Base-by-base conservation (phyloP, 805 yeast genomes). In the Saccharomycopsis oosterbeekiorum region DNA sequence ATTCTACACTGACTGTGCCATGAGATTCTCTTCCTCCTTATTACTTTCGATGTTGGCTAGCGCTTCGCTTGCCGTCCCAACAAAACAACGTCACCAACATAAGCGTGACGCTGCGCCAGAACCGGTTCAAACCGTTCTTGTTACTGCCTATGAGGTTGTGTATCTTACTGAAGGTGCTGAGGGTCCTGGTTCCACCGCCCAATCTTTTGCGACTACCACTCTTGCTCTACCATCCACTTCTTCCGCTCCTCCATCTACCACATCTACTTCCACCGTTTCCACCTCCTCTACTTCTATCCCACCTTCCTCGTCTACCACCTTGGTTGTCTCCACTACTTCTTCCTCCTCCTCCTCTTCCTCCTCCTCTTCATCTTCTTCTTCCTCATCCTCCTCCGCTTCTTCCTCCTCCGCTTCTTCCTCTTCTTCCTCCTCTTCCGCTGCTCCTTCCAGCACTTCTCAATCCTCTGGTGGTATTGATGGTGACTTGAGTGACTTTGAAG, bases 371-470 rank as follows among this genome's bases (percentile, higher is more conserved):
- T 74, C 76, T 62, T 86, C 86, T 70, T 96, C 96, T 71, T 77
- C 75, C 43, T 70, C 83, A 68, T 73, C 79, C 64, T 89, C 96
- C 78, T 72, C 78, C 63, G 2, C 55, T 8, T 72, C 77, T 61
- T 86, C 89, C 81, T 93, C 92, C 70, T 70, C 82, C 57, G 94
- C 92, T 65, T 81, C 87, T 70, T 69, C 97, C 51, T 17, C 26
- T 10, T 47, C 71, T 26, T 65, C 72, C 36, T 15, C 75, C 29
- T 77, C 42, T 41, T 74, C 50, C 15, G 57, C 72, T 21, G 65
- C 76, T 37, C 66, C 78, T 14, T 63, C 75, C 36, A 62, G 73
- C 17, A 55, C 55, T 75, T 74, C 77, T 34, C 66, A 73, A 9
- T 67, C 73, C 50, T 74, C 76, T 58, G 90, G 70, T 58, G 69